Percentiles rank a stretch among this genome's conserved stretches.
Evolutionary conservation across 495 filamentous ascomycete species (phyloP).

Genomic region (Penicillium riverlandense): DNA sequence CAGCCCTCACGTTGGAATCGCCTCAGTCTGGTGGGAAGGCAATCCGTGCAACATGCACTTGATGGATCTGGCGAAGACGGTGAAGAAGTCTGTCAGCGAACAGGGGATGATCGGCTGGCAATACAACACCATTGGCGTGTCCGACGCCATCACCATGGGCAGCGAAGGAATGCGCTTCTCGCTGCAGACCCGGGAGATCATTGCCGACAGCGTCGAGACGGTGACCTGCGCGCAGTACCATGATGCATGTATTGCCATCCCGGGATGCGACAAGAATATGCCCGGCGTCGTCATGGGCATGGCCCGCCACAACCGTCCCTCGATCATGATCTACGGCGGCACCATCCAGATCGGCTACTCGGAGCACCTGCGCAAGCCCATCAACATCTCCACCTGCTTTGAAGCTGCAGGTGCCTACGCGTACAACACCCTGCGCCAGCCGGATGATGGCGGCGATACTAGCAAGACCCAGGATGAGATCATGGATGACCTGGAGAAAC

Average conservation of each 20-base stretch:
- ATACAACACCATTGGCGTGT: constrained; percentile 92
- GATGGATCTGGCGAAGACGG: constrained; percentile 80
- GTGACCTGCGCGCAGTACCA: constrained; percentile 84
- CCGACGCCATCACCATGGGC: constrained; percentile 94
- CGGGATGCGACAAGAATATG: constrained; percentile 99
- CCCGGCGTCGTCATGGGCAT: constrained; percentile 79
- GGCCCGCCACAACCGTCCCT: constrained; percentile 86
- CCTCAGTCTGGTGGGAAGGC: constrained; percentile 97
- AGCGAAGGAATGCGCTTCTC: constrained; percentile 98
- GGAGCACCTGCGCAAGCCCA: constrained; percentile 62
- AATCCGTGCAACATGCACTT: constrained; percentile 81
- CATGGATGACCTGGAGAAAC: constrained; percentile 75
- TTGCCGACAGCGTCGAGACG: constrained; percentile 91
- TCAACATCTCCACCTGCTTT: constrained; percentile 89
- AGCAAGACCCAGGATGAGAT: constrained; percentile 65
- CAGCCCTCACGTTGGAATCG: constrained; percentile 81
- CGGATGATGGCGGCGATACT: constrained; percentile 48
- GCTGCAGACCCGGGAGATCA: constrained; percentile 90
- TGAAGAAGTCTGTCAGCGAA: constrained; percentile 75
- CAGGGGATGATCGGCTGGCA: constrained; percentile 87
- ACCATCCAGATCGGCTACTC: constrained; percentile 85
- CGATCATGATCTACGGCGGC: constrained; percentile 81
- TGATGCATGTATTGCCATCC: constrained; percentile 91
- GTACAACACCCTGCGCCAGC: constrained; percentile 60
- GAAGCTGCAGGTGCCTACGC: constrained; percentile 84